A percentile compares a stretch with the other conserved stretches of the same genome.
phyloP scores from a whole-genome alignment of 2,329 filamentous ascomycete species.

The Basipetospora sp. region DNA sequence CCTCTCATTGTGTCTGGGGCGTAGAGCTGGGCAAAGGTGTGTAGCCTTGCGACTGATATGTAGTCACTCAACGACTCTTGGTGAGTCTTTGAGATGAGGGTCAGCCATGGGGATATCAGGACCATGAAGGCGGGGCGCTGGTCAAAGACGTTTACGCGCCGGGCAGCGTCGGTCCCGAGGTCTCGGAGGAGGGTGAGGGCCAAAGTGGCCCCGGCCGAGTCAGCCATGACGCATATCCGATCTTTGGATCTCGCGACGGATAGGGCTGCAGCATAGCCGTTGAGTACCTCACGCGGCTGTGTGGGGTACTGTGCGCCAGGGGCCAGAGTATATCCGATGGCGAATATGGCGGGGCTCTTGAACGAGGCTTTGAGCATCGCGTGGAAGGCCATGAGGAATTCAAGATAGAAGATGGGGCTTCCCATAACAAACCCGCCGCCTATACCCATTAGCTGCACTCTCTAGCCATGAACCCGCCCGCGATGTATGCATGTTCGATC shows the following conservation, averaged over 20 bases:
- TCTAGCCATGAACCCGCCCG: background rate
- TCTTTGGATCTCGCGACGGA: conserved; percentile 41
- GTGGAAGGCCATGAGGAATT: conserved; percentile 64
- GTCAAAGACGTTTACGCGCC: background rate
- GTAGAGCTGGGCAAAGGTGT: conserved; percentile 58
- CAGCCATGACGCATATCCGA: conserved; percentile 57
- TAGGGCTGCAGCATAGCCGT: conserved; percentile 57
- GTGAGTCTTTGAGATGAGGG: conserved; percentile 53
- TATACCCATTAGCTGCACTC: conserved; percentile 15
- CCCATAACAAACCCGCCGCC: conserved; percentile 76
- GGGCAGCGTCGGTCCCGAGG: conserved; percentile 1
- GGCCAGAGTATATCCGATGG: conserved; percentile 59
- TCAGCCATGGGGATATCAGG: conserved; percentile 70
- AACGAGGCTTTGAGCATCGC: conserved; percentile 50
- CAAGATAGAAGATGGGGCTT: conserved; percentile 68
- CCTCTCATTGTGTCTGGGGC: conserved; percentile 25
- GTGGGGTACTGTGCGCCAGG: conserved; percentile 59
- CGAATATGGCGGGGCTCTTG: conserved; percentile 62
- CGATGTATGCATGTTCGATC: background rate
- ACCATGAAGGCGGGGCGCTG: conserved; percentile 38
- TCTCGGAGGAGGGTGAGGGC: conserved; percentile 49
- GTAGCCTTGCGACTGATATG: conserved; percentile 50
- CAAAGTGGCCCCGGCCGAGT: conserved; percentile 65
- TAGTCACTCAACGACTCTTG: conserved; percentile 61
- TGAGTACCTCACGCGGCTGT: conserved; percentile 55